A percentile compares a stretch with the other conserved stretches of the same genome.
Conservation (phyloP, 2,329 filamentous ascomycete genomes). For the Cytospora schulzeri region DNA sequence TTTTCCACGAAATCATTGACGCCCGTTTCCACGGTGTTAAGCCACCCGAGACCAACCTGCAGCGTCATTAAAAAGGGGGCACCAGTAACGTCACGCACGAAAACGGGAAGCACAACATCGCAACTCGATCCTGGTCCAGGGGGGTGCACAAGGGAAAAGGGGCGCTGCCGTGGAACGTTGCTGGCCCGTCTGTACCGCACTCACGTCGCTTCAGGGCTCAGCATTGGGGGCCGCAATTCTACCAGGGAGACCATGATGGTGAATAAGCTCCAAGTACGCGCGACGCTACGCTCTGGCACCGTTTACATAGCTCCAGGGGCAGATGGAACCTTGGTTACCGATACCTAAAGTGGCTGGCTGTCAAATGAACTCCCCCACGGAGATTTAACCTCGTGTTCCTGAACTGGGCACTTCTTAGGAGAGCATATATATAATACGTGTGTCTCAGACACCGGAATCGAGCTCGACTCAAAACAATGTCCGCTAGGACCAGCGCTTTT, state of each 20-base stretch:
- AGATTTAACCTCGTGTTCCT: not conserved
- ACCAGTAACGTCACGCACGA: conserved; percentile 1
- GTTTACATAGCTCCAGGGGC: not conserved
- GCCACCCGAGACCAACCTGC: not conserved
- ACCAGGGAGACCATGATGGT: too few relatives aligned
- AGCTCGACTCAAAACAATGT: not conserved
- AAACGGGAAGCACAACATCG: conserved; percentile 13
- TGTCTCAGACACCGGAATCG: conserved; percentile 16
- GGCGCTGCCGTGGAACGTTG: conserved; percentile 3
- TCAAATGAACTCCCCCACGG: not conserved
- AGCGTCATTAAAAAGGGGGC: not conserved
- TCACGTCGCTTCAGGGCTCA: too few relatives aligned
- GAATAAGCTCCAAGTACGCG: not conserved
- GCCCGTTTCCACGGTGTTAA: too few relatives aligned
- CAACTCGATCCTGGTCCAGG: not conserved
- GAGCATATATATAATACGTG: not conserved
- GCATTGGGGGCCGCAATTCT: not conserved
- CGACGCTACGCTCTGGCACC: conserved; percentile 2
- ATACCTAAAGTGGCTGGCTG: not conserved
- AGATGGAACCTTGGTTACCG: too few relatives aligned
- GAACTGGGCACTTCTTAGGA: not conserved
- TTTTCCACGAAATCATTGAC: too few relatives aligned
- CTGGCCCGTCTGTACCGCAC: too few relatives aligned
- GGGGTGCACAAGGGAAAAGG: conserved; percentile 4
- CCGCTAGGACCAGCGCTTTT: not conserved